Percentiles rank a stretch among this genome's conserved stretches.
phyloP scores from a whole-genome alignment of 257 asterid species.

The Penstemon barbatus region DNA sequence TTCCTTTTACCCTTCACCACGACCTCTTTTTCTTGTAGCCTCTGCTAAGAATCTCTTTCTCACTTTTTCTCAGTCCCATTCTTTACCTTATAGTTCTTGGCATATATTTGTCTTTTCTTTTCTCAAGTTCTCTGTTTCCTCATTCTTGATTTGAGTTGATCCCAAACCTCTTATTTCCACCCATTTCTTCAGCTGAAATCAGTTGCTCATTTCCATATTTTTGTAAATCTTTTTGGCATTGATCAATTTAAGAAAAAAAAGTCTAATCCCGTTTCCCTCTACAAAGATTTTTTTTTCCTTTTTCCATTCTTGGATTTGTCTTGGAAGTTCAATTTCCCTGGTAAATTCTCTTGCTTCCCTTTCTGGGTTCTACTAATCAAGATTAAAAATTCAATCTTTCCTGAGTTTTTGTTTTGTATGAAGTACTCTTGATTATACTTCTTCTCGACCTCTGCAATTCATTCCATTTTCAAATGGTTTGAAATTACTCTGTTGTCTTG shows the following conservation, averaged over 20 bases:
- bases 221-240: neutral
- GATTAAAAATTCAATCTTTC: neutral
- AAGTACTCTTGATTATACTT: too few relatives aligned
- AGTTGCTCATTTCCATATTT: neutral
- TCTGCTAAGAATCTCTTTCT: slow-evolving; percentile 67
- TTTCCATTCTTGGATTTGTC: too few relatives aligned
- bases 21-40: slow-evolving; percentile 60
- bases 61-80: slow-evolving; percentile 45
- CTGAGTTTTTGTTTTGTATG: neutral
- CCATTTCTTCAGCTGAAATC: neutral
- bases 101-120: neutral
- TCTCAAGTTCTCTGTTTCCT: neutral
- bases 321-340: too few relatives aligned
- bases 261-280: neutral
- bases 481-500: slow-evolving; percentile 21
- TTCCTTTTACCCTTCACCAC: slow-evolving; percentile 34
- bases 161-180: neutral
- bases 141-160: too few relatives aligned
- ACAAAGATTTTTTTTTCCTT: neutral
- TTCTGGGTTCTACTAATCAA: slow-evolving; percentile 6
- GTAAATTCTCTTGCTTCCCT: neutral
- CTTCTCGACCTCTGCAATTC: too few relatives aligned
- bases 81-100: slow-evolving; percentile 38
- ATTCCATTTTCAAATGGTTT: slow-evolving; percentile 22
- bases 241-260: neutral